These are phyloP conservation scores for Phylloporus sp. DNA, from an alignment of 768 basidiomycete species.

Conservation along the genomic window DNA sequence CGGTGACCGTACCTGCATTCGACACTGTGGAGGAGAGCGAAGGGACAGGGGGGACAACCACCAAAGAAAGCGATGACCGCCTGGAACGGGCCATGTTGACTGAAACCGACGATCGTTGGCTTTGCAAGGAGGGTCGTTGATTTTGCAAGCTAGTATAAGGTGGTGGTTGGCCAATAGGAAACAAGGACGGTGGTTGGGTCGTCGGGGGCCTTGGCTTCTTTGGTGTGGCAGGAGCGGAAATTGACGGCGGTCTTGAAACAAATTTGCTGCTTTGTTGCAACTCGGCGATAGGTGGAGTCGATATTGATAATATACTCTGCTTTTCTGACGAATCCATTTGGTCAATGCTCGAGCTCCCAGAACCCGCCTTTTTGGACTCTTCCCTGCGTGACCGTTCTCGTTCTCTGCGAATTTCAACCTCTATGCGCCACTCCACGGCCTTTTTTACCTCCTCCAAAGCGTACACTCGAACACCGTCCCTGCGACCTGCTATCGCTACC, in stretches of 20 bases:
- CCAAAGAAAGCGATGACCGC: conserved; percentile 54
- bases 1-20: conserved; percentile 30
- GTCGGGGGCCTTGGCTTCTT: conserved; percentile 29
- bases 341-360: conserved; percentile 34
- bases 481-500: conserved; percentile 84
- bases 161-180: conserved; percentile 56
- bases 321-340: conserved; percentile 46
- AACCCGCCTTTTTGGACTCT: conserved; percentile 51
- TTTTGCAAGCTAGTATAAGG: conserved; percentile 48
- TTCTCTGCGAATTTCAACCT: conserved; percentile 72
- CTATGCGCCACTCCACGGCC: conserved; percentile 84
- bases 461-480: conserved; percentile 86
- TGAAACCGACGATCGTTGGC: conserved; percentile 41
- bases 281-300: conserved; percentile 43
- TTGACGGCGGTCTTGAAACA: conserved; percentile 17
- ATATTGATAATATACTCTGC: conserved; percentile 44
- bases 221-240: conserved; percentile 12
- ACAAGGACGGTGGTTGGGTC: conserved; percentile 16
- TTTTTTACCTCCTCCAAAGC: conserved; percentile 84
- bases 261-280: conserved; percentile 19
- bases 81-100: conserved; percentile 44
- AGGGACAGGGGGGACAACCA: conserved; percentile 42
- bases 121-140: conserved; percentile 34
- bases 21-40: conserved; percentile 36
- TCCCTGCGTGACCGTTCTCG: conserved; percentile 68